phyloP scores from a whole-genome alignment of 805 yeast genomes.

The Kuraishia cidri region DNA sequence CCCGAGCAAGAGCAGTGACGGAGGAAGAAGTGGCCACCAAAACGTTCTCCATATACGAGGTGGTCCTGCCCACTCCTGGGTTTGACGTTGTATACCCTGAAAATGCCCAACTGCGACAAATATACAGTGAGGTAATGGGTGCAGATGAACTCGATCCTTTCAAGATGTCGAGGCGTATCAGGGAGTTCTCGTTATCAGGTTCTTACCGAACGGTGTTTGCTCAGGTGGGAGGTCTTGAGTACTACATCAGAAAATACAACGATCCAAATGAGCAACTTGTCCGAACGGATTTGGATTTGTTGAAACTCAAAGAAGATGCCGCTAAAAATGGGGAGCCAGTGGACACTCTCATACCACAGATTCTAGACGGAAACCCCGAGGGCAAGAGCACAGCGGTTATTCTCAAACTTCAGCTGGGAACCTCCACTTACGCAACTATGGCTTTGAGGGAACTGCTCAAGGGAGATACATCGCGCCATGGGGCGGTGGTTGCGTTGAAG shows the following conservation, averaged over 20 bases:
- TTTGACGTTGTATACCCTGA: conserved; percentile 83
- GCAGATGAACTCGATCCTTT: conserved; percentile 78
- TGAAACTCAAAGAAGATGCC: conserved; percentile 18
- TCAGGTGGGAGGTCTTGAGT: conserved; percentile 57
- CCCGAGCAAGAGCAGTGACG: conserved; percentile 69
- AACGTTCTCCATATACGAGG: conserved; percentile 63
- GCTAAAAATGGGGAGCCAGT: conserved; percentile 7
- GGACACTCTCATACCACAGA: no score
- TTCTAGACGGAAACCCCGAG: conserved; percentile 13
- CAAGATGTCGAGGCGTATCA: conserved; percentile 74
- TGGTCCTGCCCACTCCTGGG: conserved; percentile 96
- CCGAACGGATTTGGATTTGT: conserved; percentile 65
- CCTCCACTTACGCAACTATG: conserved; percentile 96
- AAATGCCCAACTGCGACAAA: conserved; percentile 46
- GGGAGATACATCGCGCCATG: conserved; percentile 38
- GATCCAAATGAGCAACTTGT: conserved; percentile 65
- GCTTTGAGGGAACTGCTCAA: conserved; percentile 87
- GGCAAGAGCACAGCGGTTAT: conserved; percentile 62
- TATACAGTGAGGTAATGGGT: conserved; percentile 67
- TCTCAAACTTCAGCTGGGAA: conserved; percentile 67
- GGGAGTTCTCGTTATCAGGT: conserved; percentile 90
- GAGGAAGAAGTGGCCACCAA: conserved; percentile 57
- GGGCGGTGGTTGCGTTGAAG: no score
- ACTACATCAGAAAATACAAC: conserved; percentile 50
- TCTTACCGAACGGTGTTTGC: conserved; percentile 71